Evolutionary conservation across 495 filamentous ascomycete species (phyloP).

Genomic region (Aspergillus panamensis): DNA sequence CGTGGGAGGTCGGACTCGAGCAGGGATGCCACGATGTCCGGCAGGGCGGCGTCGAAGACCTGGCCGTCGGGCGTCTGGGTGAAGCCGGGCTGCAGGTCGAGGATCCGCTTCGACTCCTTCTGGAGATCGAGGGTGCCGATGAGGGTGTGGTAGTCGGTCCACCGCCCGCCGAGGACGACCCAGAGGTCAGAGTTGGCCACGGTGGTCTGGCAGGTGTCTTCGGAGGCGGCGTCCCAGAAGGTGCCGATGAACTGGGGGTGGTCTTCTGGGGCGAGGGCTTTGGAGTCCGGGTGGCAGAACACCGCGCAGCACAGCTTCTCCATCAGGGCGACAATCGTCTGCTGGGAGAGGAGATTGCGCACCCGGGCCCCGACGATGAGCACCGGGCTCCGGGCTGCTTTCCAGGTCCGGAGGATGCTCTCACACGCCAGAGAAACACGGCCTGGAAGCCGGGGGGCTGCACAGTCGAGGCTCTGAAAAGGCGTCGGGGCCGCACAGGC

Average conservation of each 20-base stretch:
- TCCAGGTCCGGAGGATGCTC: background rate
- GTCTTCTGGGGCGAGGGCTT: constrained; percentile 8
- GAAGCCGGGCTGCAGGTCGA: background rate
- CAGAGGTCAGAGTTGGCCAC: constrained; percentile 15
- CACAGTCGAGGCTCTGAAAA: background rate
- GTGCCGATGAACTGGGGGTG: constrained; percentile 15
- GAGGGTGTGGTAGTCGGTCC: constrained; percentile 12
- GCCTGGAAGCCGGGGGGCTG: background rate
- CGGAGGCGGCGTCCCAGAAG: constrained; percentile 11
- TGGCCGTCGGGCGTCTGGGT: background rate
- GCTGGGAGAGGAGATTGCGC: background rate
- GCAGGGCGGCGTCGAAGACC: background rate
- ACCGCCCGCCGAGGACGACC: constrained; percentile 15
- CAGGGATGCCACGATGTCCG: background rate
- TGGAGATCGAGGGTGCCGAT: constrained; percentile 6
- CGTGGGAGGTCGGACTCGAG: background rate
- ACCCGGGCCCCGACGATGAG: constrained; percentile 8
- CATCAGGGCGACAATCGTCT: background rate
- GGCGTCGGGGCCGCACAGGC: background rate
- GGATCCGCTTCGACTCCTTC: background rate
- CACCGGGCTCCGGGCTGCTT: background rate
- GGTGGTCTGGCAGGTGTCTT: background rate
- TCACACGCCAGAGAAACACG: background rate
- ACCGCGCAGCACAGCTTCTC: constrained; percentile 15
- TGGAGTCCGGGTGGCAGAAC: constrained; percentile 17